phyloP scores from a whole-genome alignment of 805 yeast species.

The Priceomyces castillae region DNA sequence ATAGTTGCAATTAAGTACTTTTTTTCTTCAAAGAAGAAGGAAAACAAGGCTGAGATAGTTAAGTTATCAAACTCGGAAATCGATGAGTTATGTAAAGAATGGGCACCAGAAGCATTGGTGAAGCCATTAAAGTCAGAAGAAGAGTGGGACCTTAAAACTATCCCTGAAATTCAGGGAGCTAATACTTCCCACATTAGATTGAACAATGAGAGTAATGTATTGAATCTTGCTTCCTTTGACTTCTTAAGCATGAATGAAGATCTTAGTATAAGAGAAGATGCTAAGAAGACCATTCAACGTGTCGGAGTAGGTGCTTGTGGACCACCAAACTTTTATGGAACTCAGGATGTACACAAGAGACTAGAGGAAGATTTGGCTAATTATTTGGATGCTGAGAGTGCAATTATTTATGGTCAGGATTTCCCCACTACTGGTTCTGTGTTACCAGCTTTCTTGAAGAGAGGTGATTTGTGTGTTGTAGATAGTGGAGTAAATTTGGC shows the following conservation, averaged over 20 bases:
- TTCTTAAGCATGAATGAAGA: constrained; percentile 60
- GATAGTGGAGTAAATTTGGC: constrained; percentile 76
- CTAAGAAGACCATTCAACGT: constrained; percentile 54
- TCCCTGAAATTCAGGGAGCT: constrained; percentile 63
- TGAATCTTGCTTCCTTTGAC: constrained; percentile 72
- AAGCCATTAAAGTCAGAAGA: constrained; percentile 50
- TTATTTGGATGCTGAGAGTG: constrained; percentile 73
- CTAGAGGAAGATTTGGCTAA: constrained; percentile 72
- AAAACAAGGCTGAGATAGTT: constrained; percentile 68
- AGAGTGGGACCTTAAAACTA: constrained; percentile 57
- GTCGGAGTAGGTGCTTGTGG: constrained; percentile 99
- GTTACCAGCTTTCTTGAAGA: constrained; percentile 87
- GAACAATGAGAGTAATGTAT: constrained; percentile 33
- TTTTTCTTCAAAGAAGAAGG: constrained; percentile 71
- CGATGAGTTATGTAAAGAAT: constrained; percentile 80
- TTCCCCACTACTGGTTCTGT: constrained; percentile 83
- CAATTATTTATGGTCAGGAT: constrained; percentile 91
- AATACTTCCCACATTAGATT: constrained; percentile 42
- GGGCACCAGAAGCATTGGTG: constrained; percentile 88
- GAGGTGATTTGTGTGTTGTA: constrained; percentile 90
- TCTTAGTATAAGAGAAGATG: constrained; percentile 47
- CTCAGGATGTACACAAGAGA: constrained; percentile 84
- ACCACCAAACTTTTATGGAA: constrained; percentile 96
- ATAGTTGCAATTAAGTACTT: constrained; percentile 84
- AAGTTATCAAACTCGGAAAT: constrained; percentile 60